Evolutionary conservation across 2,329 filamentous ascomycete genomes (phyloP), one percentile per base, ranked within the genome.

Genomic region (Aspergillus tubingensis): DNA sequence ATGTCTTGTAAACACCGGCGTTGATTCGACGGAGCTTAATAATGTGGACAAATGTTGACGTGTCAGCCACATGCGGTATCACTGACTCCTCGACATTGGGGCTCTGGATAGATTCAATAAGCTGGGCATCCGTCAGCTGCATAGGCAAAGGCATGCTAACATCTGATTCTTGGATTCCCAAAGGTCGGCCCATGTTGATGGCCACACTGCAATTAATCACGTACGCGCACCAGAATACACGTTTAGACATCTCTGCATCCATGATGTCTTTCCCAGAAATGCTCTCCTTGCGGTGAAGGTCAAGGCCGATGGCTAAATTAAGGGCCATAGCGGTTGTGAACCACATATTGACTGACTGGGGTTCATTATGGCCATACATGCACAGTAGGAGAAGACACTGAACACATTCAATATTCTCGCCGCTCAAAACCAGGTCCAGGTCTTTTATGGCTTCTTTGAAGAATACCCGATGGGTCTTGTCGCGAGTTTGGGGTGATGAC

Each of bases 281-380:
- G 25, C 64, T 57, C 23, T 71, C 67, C 1, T 41, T 49, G 17
- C 66, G 64, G 27, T 70, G 67, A 1, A 70, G 38, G 15, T 70
- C 64, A 19, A 70, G 64, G 1, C 67, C 65, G 13, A 68, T 52
- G 3, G 67, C 66, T 11, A 70, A 51, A 2, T 66, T 61, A 0
- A 72, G 60, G 13, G 67, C 63, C 5, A 70, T 52, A 2, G 67
- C 67, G 3, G 63, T 62, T 0, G 66, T 67, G 38, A 67, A 60
- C 68, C 70, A 70, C 32, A 71, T 60, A 44, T 70, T 67, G 44
- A 70, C 63, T 3, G 66, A 65, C 52, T 71, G 67, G 0, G 70
- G 69, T 38, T 71, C 69, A 36, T 68, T 68, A 41, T 62, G 63
- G 11, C 69, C 69, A 43, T 71, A 72, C 50, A 72, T 69, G 8